Evolutionary conservation across 2,329 filamentous ascomycete species (phyloP), one percentile per base, ranked within the genome.

Genomic region (Alternaria angustiovoidea): DNA sequence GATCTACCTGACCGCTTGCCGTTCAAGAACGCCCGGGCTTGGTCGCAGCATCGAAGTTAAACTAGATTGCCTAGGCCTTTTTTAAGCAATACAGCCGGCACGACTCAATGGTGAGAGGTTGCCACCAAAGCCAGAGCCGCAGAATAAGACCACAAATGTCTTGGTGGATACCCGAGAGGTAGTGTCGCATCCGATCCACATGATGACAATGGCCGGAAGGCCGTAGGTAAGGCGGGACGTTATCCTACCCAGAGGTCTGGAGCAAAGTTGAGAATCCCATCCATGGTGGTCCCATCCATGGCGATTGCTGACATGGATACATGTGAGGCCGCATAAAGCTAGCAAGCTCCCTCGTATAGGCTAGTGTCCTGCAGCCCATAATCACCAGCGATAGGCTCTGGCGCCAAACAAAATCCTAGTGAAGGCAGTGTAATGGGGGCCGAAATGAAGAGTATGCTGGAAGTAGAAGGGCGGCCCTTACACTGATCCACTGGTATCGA

Each of bases 271-370:
- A 54, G 55, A 51, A 59, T 34, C 52, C 58, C 56, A 64, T 58
- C 64, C 62, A 68, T 66, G 63, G 60, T 57, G 61, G 61, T 56
- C 52, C 58, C 56, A 64, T 58, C 64, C 62, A 68, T 66, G 64
- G 60, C 58, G 61, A 61, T 56, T 71, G 72, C 71, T 72, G 65
- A 70, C 73, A 73, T 64, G 59, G 65, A 61, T 63, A 48, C 57
- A 54, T 54, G 48, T 57, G 36, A 51, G 36, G 61, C 63, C 65
- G 67, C 56, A 70, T 69, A 46, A 59, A 61, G 74, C 63, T 74
- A 75, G 73, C 43, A 32, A 14, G n/a, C 26, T 66, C 42, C 68
- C 65, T 18, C 32, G 49, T 44, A 24, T 39, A 60, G 61, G 53
- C 54, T 70, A 62, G 61, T 59, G 7, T 54, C 53, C 59, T 70